phyloP scores from a whole-genome alignment of 2,329 filamentous ascomycete genomes.

The Hypomyces perniciosus region DNA sequence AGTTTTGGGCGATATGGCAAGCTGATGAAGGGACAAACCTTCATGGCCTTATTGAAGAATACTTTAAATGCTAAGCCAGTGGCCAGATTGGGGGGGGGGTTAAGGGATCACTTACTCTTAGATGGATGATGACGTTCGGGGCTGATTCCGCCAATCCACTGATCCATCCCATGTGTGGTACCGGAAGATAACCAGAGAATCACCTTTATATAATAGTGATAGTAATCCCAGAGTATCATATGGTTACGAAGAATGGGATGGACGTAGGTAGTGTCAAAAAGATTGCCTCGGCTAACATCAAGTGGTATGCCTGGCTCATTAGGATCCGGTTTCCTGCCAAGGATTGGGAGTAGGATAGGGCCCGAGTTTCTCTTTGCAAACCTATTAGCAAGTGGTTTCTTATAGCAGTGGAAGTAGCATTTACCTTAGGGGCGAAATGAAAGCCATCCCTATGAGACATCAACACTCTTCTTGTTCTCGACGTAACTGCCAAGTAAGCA shows the following conservation, averaged over 20 bases:
- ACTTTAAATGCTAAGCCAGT: slow-evolving; percentile 20
- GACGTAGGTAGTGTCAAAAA: slow-evolving; percentile 43
- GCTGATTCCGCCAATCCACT: slow-evolving; percentile 35
- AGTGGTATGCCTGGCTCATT: slow-evolving; percentile 32
- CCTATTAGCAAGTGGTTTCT: background rate
- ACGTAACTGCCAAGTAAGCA: slow-evolving; percentile 36
- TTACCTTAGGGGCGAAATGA: slow-evolving; percentile 34
- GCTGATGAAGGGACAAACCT: slow-evolving; percentile 32
- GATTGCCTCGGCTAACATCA: slow-evolving; percentile 35
- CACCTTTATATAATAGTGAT: slow-evolving; percentile 34
- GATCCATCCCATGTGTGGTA: slow-evolving; percentile 34
- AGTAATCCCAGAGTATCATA: slow-evolving; percentile 35
- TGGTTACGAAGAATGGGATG: slow-evolving; percentile 34
- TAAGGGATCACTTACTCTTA: slow-evolving; percentile 15
- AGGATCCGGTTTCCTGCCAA: slow-evolving; percentile 13
- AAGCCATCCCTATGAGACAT: slow-evolving; percentile 39
- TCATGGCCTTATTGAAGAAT: slow-evolving; percentile 35
- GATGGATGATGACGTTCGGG: slow-evolving; percentile 25
- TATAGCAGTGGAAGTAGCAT: background rate
- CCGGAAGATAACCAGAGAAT: slow-evolving; percentile 29
- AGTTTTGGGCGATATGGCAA: slow-evolving; percentile 23
- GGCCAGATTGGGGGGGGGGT: background rate
- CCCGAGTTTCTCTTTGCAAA: slow-evolving; percentile 14
- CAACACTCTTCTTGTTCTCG: slow-evolving; percentile 32
- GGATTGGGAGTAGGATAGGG: slow-evolving; percentile 15